phyloP scores from a whole-genome alignment of 2,329 filamentous ascomycete species.

The Colletotrichum sp. region DNA sequence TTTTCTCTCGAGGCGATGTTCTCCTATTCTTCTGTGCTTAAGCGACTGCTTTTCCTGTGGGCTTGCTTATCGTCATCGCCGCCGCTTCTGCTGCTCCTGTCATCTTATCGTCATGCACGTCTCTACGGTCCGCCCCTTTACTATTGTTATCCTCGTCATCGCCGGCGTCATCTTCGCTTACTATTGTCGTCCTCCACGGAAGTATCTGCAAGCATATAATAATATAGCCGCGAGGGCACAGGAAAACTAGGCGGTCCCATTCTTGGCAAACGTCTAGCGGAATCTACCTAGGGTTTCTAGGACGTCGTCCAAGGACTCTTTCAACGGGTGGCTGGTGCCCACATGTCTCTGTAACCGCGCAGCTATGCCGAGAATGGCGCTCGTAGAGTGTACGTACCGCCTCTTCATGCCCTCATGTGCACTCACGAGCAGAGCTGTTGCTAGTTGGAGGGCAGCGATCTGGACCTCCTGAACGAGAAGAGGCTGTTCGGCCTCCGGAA shows the following conservation, averaged over 20 bases:
- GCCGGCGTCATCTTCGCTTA: no score
- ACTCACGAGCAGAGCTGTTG: conserved; percentile 52
- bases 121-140: no score
- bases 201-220: not conserved
- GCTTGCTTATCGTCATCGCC: no score
- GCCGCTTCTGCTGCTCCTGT: no score
- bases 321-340: conserved; percentile 34
- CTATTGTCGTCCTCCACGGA: not conserved
- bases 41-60: not conserved
- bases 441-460: conserved; percentile 60
- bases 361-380: conserved; percentile 54
- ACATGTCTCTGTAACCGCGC: conserved; percentile 40
- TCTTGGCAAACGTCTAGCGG: not conserved
- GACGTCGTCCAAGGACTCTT: conserved; percentile 52
- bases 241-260: not conserved
- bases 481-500: conserved; percentile 32
- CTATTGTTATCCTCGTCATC: no score
- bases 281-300: conserved; percentile 32
- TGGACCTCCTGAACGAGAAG: conserved; percentile 50
- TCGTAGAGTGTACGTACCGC: conserved; percentile 56
- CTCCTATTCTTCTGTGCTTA: not conserved
- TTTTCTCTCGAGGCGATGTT: not conserved
- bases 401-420: conserved; percentile 50
- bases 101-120: no score
- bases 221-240: not conserved